Evolutionary conservation across 441 rosid species (phyloP).

Genomic region (Croton laevigatus): DNA sequence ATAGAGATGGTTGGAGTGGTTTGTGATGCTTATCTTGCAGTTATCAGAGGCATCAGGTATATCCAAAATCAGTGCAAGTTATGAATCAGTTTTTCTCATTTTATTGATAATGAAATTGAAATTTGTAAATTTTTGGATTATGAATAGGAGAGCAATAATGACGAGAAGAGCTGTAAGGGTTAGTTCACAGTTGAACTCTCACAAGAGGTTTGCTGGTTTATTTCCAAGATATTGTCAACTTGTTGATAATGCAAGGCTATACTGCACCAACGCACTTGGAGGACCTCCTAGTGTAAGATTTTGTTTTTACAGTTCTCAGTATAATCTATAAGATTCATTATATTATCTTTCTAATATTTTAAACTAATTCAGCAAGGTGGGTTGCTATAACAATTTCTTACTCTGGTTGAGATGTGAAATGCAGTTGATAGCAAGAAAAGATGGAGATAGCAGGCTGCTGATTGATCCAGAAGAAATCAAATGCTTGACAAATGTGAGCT

Average conservation of each 20-base stretch:
- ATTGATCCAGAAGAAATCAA: slow-evolving; percentile 46
- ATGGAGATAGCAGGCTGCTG: slow-evolving; percentile 51
- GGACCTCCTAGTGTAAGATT: slow-evolving; percentile 60
- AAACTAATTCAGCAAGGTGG: too few relatives aligned
- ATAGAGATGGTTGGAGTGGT: slow-evolving; percentile 82
- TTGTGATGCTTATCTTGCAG: slow-evolving; percentile 92
- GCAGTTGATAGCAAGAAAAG: slow-evolving; percentile 82
- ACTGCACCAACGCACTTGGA: slow-evolving; percentile 59
- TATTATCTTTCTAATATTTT: too few relatives aligned
- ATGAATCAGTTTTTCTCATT: not conserved
- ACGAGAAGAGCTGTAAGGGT: slow-evolving; percentile 77
- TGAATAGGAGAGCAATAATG: slow-evolving; percentile 71
- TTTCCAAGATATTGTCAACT: slow-evolving; percentile 62
- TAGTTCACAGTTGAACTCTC: slow-evolving; percentile 66
- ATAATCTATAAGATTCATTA: too few relatives aligned
- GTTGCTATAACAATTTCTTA: not conserved
- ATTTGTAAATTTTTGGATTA: not conserved
- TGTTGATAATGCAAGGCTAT: slow-evolving; percentile 76
- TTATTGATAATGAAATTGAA: not conserved
- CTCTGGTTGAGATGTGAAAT: not conserved
- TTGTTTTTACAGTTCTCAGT: not conserved
- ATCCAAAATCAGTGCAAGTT: not conserved
- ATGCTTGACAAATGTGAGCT: slow-evolving; percentile 42
- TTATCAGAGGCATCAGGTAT: slow-evolving; percentile 81
- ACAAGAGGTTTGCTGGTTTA: slow-evolving; percentile 72